phyloP scores from a whole-genome alignment of 169 alveolate species.

The Hepatocystis sp. region DNA sequence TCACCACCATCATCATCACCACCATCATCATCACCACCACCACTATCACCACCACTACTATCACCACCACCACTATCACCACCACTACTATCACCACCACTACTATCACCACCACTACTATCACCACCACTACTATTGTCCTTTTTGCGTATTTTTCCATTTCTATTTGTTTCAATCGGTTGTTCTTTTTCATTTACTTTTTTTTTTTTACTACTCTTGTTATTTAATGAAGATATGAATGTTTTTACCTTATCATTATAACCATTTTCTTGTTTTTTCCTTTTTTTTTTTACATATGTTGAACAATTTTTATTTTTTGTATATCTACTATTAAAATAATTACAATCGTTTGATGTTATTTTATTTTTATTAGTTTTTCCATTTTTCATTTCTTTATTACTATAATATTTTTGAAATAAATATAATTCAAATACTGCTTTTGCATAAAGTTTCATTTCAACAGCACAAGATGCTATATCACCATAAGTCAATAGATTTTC shows the following conservation, averaged over 20 bases:
- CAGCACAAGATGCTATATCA: slow-evolving; percentile 61
- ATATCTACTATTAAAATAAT: background rate
- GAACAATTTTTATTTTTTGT: too few species aligned
- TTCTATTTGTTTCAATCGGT: background rate
- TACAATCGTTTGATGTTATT: too few species aligned
- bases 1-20: background rate
- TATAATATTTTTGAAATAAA: slow-evolving; percentile 28
- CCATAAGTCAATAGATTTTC: slow-evolving; percentile 6
- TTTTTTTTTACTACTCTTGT: background rate
- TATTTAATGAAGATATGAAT: background rate
- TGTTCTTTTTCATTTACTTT: background rate
- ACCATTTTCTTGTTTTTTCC: background rate
- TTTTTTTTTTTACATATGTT: background rate
- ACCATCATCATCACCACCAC: background rate
- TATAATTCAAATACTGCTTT: slow-evolving; percentile 64
- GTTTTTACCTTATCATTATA: too few species aligned
- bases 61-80: too few species aligned
- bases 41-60: too few species aligned
- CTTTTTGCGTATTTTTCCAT: background rate
- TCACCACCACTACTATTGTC: too few species aligned
- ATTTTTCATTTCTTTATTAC: background rate
- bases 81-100: too few species aligned
- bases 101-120: too few species aligned
- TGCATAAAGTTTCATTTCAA: slow-evolving; percentile 64
- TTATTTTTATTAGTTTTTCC: background rate